Conservation (phyloP, 208 protist species). For the Strigomonas oncopelti region DNA sequence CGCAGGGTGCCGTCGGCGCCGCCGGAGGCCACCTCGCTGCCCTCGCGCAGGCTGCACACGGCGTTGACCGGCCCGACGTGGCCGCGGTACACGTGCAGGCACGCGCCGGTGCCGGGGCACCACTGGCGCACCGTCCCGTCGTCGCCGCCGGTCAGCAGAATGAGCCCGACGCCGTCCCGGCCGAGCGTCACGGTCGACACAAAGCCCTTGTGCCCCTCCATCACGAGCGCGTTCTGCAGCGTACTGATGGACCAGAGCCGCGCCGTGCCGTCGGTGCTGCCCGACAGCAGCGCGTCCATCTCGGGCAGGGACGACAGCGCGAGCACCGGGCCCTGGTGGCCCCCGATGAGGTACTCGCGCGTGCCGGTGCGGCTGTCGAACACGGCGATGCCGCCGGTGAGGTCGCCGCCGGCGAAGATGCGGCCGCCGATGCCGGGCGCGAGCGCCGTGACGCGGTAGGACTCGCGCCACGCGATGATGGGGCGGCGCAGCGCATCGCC, state of each 20-base stretch:
- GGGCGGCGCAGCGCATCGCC: constrained; percentile 17
- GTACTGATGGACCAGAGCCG: constrained; percentile 41
- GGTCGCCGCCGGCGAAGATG: constrained; percentile 33
- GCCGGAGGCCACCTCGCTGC: constrained; percentile 30
- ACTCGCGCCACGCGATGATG: constrained; percentile 32
- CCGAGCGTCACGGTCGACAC: constrained; percentile 21
- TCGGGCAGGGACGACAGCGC: constrained; percentile 19
- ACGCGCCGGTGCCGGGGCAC: constrained; percentile 27
- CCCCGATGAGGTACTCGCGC: constrained; percentile 25
- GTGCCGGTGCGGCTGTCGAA: constrained; percentile 46
- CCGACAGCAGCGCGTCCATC: constrained; percentile 28
- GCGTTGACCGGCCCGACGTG: constrained; percentile 41
- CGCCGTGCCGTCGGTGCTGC: constrained; percentile 33
- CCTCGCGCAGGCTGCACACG: constrained; percentile 23
- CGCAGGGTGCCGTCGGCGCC: constrained; percentile 30
- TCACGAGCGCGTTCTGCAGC: constrained; percentile 32
- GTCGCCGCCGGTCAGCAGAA: constrained; percentile 48
- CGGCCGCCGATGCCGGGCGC: constrained; percentile 27
- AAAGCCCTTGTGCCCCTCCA: constrained; percentile 37
- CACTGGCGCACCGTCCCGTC: constrained; percentile 58
- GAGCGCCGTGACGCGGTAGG: constrained; percentile 28
- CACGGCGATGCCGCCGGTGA: constrained; percentile 29
- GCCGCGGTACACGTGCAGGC: constrained; percentile 39
- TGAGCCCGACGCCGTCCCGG: constrained; percentile 20
- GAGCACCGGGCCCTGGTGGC: constrained; percentile 34